Conservation (phyloP, 129 eudicot genomes). For the Silybum marianum region DNA sequence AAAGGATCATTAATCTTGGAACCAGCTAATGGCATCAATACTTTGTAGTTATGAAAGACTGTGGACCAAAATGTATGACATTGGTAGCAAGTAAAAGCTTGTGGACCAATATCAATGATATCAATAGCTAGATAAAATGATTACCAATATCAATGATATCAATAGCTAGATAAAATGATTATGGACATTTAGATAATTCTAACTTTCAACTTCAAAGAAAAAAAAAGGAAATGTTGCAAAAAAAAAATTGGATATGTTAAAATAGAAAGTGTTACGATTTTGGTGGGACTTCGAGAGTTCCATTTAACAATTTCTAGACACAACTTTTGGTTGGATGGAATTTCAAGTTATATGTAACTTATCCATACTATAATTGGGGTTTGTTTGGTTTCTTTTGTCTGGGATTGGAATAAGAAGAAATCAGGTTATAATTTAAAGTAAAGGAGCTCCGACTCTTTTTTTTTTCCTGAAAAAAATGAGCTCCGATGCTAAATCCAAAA, state of each 20-base stretch:
- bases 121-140: not conserved
- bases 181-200: not conserved
- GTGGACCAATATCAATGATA: not conserved
- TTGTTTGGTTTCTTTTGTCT: too few relatives aligned
- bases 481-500: not conserved
- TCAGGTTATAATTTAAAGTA: not conserved
- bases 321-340: not conserved
- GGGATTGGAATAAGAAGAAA: too few relatives aligned
- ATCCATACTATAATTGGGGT: not conserved
- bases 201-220: not conserved
- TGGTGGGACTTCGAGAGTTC: not conserved
- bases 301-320: not conserved
- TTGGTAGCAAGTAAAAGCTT: not conserved
- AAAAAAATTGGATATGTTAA: not conserved
- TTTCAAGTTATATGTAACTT: not conserved
- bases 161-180: not conserved
- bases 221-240: not conserved
- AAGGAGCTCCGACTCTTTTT: too few relatives aligned
- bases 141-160: not conserved
- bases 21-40: not conserved
- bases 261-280: not conserved
- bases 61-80: conserved; percentile 18
- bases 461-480: not conserved
- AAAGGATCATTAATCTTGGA: conserved; percentile 16
- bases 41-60: not conserved